Evolutionary conservation across 2,329 filamentous ascomycete species (phyloP).

Genomic region (Leptographium procerum): DNA sequence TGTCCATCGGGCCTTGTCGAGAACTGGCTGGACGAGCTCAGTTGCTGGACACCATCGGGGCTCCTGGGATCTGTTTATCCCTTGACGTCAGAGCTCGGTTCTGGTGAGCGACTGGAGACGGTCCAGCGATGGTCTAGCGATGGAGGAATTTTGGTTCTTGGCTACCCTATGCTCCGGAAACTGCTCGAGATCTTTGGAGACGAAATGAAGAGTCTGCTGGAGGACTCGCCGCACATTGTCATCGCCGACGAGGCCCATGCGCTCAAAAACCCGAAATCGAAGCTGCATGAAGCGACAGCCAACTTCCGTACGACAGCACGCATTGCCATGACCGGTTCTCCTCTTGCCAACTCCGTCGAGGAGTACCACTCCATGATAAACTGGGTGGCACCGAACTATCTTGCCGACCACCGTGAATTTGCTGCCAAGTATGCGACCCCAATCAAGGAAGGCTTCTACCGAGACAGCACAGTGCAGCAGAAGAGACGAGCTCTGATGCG

Average conservation of each 20-base stretch:
- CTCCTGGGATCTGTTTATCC: conserved; percentile 45
- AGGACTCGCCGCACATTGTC: conserved; percentile 54
- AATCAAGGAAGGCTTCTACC: conserved; percentile 60
- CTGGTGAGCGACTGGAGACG: conserved; percentile 27
- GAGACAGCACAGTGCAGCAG: conserved; percentile 46
- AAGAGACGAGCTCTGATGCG: conserved; percentile 51
- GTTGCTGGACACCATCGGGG: conserved; percentile 51
- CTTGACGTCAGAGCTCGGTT: conserved; percentile 32
- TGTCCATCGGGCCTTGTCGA: conserved; percentile 65
- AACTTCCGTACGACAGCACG: conserved; percentile 56
- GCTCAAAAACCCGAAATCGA: conserved; percentile 54
- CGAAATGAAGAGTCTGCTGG: conserved; percentile 12
- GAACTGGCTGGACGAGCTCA: conserved; percentile 75
- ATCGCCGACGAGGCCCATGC: conserved; percentile 77
- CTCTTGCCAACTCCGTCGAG: conserved; percentile 69
- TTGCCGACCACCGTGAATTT: conserved; percentile 61
- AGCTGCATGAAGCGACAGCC: conserved; percentile 40
- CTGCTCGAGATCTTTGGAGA: conserved; percentile 21
- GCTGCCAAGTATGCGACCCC: conserved; percentile 56
- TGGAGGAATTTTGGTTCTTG: conserved; percentile 63
- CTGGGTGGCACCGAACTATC: conserved; percentile 71
- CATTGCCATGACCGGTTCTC: conserved; percentile 79
- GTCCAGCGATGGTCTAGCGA: conserved; percentile 48
- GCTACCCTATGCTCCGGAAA: conserved; percentile 57
- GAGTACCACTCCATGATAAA: conserved; percentile 85